Base-by-base conservation (phyloP, 23 red algal species). In the Agarophyton chilense region DNA sequence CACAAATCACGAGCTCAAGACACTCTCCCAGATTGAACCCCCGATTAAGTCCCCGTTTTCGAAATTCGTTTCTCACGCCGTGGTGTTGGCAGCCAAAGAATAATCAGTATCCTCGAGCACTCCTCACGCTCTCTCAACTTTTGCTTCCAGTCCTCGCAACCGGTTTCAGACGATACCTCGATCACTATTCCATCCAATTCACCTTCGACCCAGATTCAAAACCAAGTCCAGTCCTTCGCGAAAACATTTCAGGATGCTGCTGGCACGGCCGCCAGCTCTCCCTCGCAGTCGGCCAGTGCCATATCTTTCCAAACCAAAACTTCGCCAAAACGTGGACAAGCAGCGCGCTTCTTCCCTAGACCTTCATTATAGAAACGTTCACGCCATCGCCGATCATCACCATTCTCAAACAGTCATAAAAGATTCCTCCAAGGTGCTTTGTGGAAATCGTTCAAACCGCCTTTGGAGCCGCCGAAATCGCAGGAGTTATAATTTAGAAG, bases 41-140 rank as follows among this genome's bases (percentile, higher is more conserved):
- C 40, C 38, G 35, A 16, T 17, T 12, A 63, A 10, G 38, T 24
- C 18, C 82, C 42, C 82, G 51, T 56, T 6, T 67, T 41, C 46
- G 82, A 86, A 18, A 40, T n/a, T 39, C 60, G 49, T 51, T 53
- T 72, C 33, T 40, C 76, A 51, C 76, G 54, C 21, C 58, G 47
- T 42, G 82, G 82, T 7, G 56, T 63, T 8, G 64, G 58, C 25
- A 72, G 82, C 61, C 82, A 70, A 8, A 12, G 60, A 13, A 72
- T 70, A 11, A 55, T 52, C 22, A 70, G 38, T 42, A 33, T 80
- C 17, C 76, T 56, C 44, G 58, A 63, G 18, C 64, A 63, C 49
- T 67, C 60, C 4, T 67, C 58, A 3, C 28, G 40, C 24, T 32
- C 51, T 17, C 79, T 65, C 79, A 58, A 60, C 79, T 83, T 47